Conservation (phyloP, 768 basidiomycete genomes). For the Lyophyllum atratum region DNA sequence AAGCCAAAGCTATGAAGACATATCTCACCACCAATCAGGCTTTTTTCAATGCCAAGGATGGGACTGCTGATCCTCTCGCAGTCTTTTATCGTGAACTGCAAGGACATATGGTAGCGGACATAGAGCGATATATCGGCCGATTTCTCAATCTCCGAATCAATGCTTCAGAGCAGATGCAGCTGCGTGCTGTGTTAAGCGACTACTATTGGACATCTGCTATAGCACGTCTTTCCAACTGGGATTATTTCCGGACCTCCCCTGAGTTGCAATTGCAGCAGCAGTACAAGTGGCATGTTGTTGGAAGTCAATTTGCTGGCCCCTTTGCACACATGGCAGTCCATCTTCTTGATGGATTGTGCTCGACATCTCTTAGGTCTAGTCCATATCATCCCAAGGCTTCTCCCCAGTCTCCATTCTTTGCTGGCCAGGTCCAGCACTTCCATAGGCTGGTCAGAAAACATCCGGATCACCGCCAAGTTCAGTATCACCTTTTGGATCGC, state of each 20-base stretch:
- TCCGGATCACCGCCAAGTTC: neutral
- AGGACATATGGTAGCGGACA: neutral
- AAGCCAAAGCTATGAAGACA: neutral
- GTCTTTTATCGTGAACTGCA: neutral
- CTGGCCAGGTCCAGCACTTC: neutral
- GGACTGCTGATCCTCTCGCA: neutral
- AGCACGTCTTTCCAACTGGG: neutral
- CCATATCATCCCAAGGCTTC: neutral
- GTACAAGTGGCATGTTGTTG: neutral
- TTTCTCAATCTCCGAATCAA: neutral
- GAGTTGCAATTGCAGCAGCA: neutral
- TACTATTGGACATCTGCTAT: neutral
- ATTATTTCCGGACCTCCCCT: neutral
- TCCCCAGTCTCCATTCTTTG: neutral
- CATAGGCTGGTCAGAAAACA: neutral
- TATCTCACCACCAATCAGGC: neutral
- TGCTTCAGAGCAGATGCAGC: neutral
- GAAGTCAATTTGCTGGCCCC: neutral
- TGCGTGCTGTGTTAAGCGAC: neutral
- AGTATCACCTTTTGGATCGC: neutral
- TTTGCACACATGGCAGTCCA: neutral
- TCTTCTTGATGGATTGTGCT: neutral
- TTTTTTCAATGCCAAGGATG: neutral
- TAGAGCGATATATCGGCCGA: neutral
- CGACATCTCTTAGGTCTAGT: neutral